Conservation (phyloP, 306 rosid genomes). For the Glycine latifolia region DNA sequence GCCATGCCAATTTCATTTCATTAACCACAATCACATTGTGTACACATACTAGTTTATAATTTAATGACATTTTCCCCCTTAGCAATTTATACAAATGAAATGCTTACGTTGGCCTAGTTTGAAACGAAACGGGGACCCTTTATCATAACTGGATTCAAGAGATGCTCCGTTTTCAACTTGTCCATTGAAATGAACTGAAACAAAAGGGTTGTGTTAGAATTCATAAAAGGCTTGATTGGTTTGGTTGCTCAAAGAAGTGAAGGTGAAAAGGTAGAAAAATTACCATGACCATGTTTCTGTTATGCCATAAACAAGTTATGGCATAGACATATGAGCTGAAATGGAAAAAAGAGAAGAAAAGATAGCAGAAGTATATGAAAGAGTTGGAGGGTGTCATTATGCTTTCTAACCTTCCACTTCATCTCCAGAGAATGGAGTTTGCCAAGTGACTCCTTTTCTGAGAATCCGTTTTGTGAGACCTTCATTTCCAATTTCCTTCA, state of each 20-base stretch:
- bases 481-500: conserved; percentile 56
- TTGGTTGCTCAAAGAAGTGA: too few relatives aligned
- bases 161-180: conserved; percentile 56
- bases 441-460: conserved; percentile 64
- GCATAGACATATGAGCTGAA: too few relatives aligned
- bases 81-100: background rate
- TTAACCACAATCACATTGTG: background rate
- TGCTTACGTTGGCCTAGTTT: conserved; percentile 67
- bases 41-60: background rate
- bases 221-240: background rate
- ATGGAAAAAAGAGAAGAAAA: too few relatives aligned
- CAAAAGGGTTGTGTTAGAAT: background rate
- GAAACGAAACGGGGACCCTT: conserved; percentile 61
- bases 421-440: conserved; percentile 72
- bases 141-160: conserved; percentile 54
- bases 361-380: background rate
- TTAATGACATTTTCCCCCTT: background rate
- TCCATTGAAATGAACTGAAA: conserved; percentile 66
- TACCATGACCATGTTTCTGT: too few relatives aligned
- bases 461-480: conserved; percentile 68
- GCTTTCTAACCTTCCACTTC: conserved; percentile 60
- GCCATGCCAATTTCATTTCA: background rate
- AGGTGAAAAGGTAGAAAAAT: too few relatives aligned
- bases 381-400: background rate
- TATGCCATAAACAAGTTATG: too few relatives aligned